phyloP scores from a whole-genome alignment of 768 basidiomycete species.

The Boletus tylopilopsis region DNA sequence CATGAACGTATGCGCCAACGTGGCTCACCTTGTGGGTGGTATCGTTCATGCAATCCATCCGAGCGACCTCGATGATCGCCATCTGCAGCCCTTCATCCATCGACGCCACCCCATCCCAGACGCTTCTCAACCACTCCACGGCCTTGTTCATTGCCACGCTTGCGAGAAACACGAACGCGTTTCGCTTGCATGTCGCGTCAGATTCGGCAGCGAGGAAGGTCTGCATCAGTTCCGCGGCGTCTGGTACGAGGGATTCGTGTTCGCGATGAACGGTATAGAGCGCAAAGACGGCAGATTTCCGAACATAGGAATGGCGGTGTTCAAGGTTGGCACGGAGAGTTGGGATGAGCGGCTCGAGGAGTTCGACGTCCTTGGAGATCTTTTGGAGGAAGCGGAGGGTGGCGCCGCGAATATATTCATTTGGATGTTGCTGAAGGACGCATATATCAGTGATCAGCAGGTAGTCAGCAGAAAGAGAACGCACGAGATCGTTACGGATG shows the following conservation, averaged over 20 bases:
- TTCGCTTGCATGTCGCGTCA: constrained; percentile 94
- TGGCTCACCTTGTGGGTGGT: constrained; percentile 71
- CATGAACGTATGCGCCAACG: background rate
- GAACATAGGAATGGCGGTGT: constrained; percentile 95
- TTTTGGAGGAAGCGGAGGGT: constrained; percentile 96
- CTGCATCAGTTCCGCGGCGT: constrained; percentile 92
- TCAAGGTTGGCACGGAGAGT: constrained; percentile 92
- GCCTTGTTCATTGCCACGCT: constrained; percentile 85
- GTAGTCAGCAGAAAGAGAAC: constrained; percentile 27
- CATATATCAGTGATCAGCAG: background rate
- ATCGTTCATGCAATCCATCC: constrained; percentile 84
- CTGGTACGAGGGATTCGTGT: constrained; percentile 92
- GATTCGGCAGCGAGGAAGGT: constrained; percentile 95
- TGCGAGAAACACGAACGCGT: constrained; percentile 94
- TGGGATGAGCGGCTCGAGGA: constrained; percentile 93
- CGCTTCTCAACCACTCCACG: constrained; percentile 83
- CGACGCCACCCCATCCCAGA: constrained; percentile 76
- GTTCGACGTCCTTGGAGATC: constrained; percentile 86
- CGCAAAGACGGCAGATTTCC: constrained; percentile 98
- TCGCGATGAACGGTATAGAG: constrained; percentile 92
- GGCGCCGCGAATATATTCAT: constrained; percentile 99
- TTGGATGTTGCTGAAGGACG: constrained; percentile 84
- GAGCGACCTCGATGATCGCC: constrained; percentile 90
- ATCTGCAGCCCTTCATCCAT: constrained; percentile 95
- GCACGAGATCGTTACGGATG: constrained; percentile 92